Base-by-base conservation (phyloP, 805 yeast genomes). In the Cyberlindnera americana region DNA sequence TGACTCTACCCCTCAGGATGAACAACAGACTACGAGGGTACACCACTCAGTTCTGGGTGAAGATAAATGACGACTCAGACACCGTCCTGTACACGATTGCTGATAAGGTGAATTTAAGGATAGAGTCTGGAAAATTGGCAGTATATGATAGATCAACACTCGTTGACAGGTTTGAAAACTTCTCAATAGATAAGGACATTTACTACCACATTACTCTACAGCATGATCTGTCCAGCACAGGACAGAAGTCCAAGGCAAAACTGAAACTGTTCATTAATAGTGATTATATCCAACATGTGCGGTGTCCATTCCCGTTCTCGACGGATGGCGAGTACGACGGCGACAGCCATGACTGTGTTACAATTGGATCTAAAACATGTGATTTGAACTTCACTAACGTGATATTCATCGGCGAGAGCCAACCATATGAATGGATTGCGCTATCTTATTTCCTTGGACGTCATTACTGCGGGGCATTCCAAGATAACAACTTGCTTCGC, bases 351-450 rank as follows among this genome's bases (percentile, higher is more conserved):
- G 40, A 35, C n/a, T 19, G 31, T 14, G 23, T 51, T 0, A 41
- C 42, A 3, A 17, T 52, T 16, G 58, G 59, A 2, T 46, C 52
- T 0, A 25, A 35, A 17, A 19, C 18, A 3, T 33, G 48, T 15
- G 49, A 49, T 22, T 17, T 54, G 16, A 35, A 37, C 19, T 16
- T 55, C 3, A 38, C 53, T 1, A 75, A 66, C 43, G 48, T 76
- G 2, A 45, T 69, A 11, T 44, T 78, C 0, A 47, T 76, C 13
- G 64, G 64, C 30, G 57, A 50, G 3, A 47, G 59, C 2, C 60
- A 68, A 23, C 56, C 71, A 0, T 56, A 59, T 29, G 79, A 75
- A 41, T 80, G 86, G 86, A 61, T 77, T 1, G 54, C 63, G 19
- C 46, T 75, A 4, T 61, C 78, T 0, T 71, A 65, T 45, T 61